phyloP scores from a whole-genome alignment of 805 yeast genomes.

The Monosporozyma servazzii region DNA sequence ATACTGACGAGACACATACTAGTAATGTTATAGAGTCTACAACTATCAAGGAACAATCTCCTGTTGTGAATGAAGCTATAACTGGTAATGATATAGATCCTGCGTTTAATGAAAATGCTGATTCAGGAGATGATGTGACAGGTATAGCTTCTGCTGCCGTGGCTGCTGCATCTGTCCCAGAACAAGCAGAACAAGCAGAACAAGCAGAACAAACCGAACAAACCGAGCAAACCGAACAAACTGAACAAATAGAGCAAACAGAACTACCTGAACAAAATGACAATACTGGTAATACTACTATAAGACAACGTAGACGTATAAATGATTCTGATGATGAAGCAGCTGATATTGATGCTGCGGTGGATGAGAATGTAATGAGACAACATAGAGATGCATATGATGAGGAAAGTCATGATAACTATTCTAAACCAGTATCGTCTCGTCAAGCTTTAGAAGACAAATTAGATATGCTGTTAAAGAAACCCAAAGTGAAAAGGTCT shows the following conservation, averaged over 20 bases:
- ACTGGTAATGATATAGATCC: background rate
- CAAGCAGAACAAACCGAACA: background rate
- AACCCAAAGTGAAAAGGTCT: constrained; percentile 50
- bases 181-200: background rate
- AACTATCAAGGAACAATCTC: background rate
- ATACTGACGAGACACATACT: background rate
- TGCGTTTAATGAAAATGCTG: constrained; percentile 1
- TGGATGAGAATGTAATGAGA: background rate
- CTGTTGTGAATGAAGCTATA: background rate
- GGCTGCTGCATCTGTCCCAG: background rate
- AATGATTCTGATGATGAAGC: constrained; percentile 12
- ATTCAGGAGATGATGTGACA: background rate
- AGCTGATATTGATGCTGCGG: background rate
- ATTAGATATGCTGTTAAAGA: constrained; percentile 68
- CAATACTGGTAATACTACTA: constrained; percentile 1
- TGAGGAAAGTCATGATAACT: constrained; percentile 9
- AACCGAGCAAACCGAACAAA: background rate
- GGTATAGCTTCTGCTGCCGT: background rate
- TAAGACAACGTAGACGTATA: constrained; percentile 24
- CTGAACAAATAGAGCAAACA: background rate
- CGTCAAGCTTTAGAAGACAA: constrained; percentile 74
- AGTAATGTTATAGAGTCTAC: background rate
- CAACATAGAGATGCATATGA: background rate
- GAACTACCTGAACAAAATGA: background rate
- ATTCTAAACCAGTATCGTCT: constrained; percentile 33